Evolutionary conservation across 1,284 basidiomycete species (phyloP), one percentile per base, ranked within the genome.

Genomic region (Stygiomarasmius scandens): DNA sequence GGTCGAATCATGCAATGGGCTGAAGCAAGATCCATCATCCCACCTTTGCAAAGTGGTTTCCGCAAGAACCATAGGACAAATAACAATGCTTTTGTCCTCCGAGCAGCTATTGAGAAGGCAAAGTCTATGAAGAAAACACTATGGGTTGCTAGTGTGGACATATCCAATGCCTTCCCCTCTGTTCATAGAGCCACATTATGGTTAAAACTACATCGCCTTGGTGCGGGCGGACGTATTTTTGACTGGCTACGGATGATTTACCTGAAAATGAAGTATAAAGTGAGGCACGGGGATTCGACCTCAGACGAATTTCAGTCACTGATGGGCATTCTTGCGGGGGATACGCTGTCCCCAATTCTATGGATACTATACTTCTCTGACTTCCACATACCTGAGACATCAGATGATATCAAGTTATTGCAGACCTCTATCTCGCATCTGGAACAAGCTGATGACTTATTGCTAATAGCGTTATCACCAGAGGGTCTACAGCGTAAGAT

Each of bases 71-170:
- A 62, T 36, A 62, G 62, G 0, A 69, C 66, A 3, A 61, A 58
- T 45, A 70, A 70, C 52, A 68, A 70, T 52, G 48, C 55, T 2
- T 68, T 69, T 52, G 58, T 69, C 1, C 64, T 71, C 0, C 0
- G 55, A 0, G 44, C 53, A n/a, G 46, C 51, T 1, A 49, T 49
- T 29, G 29, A 55, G 14, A 55, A 43, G 29, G 46, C 54, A 24
- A 49, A 27, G 11, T 22, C 54, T n/a, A 14, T 49, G 22, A 24
- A 25, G 8, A 24, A 23, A 3, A 49, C 54, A 9, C 36, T 49
- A 16, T 55, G 23, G 25, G 53, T 49, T 19, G 53, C 53, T 20
- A 34, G 22, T 43, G 22, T 55, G 9, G 47, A 55, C 23, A 20
- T 49, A 1, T 25, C 46, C 22, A 41, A 55, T 55, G 54, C 54